Percentiles rank a stretch among this genome's conserved stretches.
Conservation (phyloP, 805 yeast species). For the Yamadazyma scolyti region DNA sequence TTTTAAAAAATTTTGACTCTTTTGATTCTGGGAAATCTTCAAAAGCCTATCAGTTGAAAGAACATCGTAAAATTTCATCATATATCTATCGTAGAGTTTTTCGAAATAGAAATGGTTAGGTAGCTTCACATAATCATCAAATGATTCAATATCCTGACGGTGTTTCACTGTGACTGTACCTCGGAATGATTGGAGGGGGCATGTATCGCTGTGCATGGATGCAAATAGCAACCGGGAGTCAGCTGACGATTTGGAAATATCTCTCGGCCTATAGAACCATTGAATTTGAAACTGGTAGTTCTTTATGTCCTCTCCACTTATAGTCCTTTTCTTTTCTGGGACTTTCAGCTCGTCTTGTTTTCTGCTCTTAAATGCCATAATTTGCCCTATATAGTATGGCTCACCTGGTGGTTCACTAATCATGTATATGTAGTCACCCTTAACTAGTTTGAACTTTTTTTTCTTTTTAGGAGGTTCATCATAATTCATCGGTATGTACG, state of each 20-base stretch:
- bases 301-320: slow-evolving; percentile 36
- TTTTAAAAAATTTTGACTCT: slow-evolving; percentile 56
- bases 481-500: slow-evolving; percentile 1
- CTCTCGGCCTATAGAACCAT: slow-evolving; percentile 90
- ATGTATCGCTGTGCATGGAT: slow-evolving; percentile 79
- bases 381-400: slow-evolving; percentile 84
- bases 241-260: slow-evolving; percentile 60
- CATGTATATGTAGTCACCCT: slow-evolving; percentile 74
- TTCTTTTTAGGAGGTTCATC: neutral
- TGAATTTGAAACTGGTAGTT: slow-evolving; percentile 66
- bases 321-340: neutral
- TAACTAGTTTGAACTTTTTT: slow-evolving; percentile 25
- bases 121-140: slow-evolving; percentile 49
- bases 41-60: slow-evolving; percentile 55
- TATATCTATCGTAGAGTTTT: slow-evolving; percentile 79
- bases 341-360: slow-evolving; percentile 2
- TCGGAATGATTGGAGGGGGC: slow-evolving; percentile 71
- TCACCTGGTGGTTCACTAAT: slow-evolving; percentile 92
- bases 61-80: slow-evolving; percentile 77
- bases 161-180: slow-evolving; percentile 74
- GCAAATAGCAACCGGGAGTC: slow-evolving; percentile 80
- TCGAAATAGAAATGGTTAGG: slow-evolving; percentile 84
- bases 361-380: slow-evolving; percentile 58
- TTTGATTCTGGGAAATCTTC: slow-evolving; percentile 24
- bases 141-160: slow-evolving; percentile 57